A percentile compares a stretch with the other conserved stretches of the same genome.
Conservation (phyloP, 2,329 filamentous ascomycete species). For the Neoarthrinium moseri region DNA sequence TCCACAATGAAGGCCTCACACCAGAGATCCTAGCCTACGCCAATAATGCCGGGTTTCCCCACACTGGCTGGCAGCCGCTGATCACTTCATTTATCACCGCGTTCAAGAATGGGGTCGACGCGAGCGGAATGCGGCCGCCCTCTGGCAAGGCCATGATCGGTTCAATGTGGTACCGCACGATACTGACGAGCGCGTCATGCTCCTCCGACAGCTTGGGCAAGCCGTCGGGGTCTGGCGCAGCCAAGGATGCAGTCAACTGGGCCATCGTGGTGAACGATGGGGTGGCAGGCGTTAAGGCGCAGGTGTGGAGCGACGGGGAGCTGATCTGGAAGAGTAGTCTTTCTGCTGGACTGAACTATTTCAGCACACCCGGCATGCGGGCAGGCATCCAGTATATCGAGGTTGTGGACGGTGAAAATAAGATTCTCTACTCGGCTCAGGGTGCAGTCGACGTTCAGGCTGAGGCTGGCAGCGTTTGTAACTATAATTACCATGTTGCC, state of each 20-base stretch:
- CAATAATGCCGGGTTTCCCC: conserved; percentile 23
- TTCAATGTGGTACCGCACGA: conserved; percentile 30
- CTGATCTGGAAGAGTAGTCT: conserved; percentile 16
- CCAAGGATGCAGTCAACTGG: conserved; percentile 26
- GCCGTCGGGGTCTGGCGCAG: conserved; percentile 22
- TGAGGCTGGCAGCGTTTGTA: conserved; percentile 23
- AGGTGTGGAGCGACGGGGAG: conserved; percentile 23
- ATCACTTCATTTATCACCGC: conserved; percentile 32
- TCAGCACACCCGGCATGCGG: conserved; percentile 19
- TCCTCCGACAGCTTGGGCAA: conserved; percentile 10
- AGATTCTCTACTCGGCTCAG: conserved; percentile 19
- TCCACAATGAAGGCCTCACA: conserved; percentile 28
- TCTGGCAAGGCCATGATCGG: conserved; percentile 21
- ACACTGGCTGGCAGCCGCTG: conserved; percentile 32
- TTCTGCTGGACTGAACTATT: conserved; percentile 19
- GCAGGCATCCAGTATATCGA: conserved; percentile 27
- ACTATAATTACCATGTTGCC: conserved; percentile 29
- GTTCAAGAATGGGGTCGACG: conserved; percentile 26
- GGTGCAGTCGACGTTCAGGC: conserved; percentile 21
- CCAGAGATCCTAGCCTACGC: conserved; percentile 27
- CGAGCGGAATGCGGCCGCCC: conserved; percentile 19
- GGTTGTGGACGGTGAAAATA: conserved; percentile 19
- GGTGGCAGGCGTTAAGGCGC: conserved; percentile 14
- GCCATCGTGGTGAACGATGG: conserved; percentile 23
- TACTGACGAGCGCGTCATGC: conserved; percentile 14